These are phyloP conservation scores for Collybiopsis luxurians DNA, from an alignment of 768 basidiomycete species.

Conservation along the genomic window DNA sequence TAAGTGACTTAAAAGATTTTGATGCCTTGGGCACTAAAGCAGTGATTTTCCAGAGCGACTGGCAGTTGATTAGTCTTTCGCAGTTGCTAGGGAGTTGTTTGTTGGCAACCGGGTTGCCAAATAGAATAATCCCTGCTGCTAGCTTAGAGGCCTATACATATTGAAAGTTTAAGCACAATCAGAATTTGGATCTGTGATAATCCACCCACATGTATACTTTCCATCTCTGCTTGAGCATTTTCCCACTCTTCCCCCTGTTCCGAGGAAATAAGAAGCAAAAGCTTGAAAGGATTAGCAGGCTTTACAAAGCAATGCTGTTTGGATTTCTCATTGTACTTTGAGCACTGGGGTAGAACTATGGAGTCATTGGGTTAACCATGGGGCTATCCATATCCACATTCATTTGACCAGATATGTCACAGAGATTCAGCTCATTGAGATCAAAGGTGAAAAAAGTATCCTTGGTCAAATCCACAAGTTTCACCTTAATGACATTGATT, in stretches of 20 bases:
- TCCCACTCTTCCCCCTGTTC: neutral
- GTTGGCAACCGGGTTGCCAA: too few relatives aligned
- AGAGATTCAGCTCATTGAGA: neutral
- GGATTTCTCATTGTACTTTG: neutral
- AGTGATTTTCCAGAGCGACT: too few relatives aligned
- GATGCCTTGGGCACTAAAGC: too few relatives aligned
- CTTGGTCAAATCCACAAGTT: neutral
- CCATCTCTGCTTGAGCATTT: neutral
- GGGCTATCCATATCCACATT: neutral
- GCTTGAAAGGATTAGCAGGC: neutral
- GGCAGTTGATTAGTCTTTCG: too few relatives aligned
- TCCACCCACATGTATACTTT: neutral
- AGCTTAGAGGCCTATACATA: too few relatives aligned
- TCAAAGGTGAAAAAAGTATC: neutral
- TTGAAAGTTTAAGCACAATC: too few relatives aligned
- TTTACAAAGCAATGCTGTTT: neutral
- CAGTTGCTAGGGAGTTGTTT: too few relatives aligned
- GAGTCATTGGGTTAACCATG: neutral
- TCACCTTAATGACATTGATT: neutral
- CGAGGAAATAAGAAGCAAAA: neutral
- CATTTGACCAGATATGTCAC: neutral
- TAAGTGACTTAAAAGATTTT: too few relatives aligned
- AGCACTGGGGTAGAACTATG: neutral
- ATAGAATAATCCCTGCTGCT: too few relatives aligned
- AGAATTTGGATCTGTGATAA: too few relatives aligned